Percentiles rank a stretch among this genome's conserved stretches.
phyloP scores from a whole-genome alignment of 2,329 filamentous ascomycete species.

The Botrytis tulipae region DNA sequence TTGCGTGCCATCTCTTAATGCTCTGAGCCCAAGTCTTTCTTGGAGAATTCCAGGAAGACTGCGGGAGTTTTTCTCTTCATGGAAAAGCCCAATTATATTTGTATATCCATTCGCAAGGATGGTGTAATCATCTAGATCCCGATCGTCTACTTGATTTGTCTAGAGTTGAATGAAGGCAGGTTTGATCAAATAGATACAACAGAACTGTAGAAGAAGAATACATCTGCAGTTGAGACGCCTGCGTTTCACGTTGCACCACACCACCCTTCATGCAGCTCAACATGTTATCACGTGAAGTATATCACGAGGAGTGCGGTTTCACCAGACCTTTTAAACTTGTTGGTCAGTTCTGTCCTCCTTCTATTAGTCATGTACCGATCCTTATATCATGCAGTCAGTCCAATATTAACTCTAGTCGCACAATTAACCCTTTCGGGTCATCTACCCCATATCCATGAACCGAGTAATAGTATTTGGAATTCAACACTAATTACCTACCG shows the following conservation, averaged over 20 bases:
- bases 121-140: not conserved
- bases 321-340: not conserved
- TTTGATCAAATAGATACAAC: too few species aligned
- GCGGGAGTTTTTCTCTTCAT: too few species aligned
- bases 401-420: not conserved
- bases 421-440: not conserved
- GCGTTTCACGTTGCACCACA: too few species aligned
- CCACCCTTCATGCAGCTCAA: not conserved
- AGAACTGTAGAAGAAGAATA: too few species aligned
- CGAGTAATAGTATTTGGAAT: not conserved
- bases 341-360: too few species aligned
- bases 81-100: not conserved
- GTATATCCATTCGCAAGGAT: too few species aligned
- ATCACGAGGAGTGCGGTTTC: not conserved
- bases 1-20: not conserved
- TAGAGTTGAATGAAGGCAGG: too few species aligned
- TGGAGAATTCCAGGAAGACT: not conserved
- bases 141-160: too few species aligned
- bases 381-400: not conserved
- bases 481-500: too few species aligned
- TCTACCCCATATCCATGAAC: not conserved
- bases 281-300: not conserved
- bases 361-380: too few species aligned
- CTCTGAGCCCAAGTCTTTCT: too few species aligned
- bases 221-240: too few species aligned